Percentiles rank a stretch among this genome's conserved stretches.
Conservation (phyloP, 2,329 filamentous ascomycete species). For the Fusarium chuoi region DNA sequence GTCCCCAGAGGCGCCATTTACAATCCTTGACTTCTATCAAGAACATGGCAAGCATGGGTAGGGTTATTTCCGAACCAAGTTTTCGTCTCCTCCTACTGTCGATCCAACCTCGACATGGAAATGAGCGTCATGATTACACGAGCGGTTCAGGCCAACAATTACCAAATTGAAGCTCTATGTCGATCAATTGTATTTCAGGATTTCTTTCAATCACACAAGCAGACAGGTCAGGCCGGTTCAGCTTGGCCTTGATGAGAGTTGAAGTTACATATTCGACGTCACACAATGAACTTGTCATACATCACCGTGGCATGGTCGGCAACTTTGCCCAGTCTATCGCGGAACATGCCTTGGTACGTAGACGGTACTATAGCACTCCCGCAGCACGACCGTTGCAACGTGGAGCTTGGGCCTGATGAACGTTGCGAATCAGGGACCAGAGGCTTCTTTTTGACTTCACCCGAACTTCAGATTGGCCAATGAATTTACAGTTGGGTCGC, state of each 20-base stretch:
- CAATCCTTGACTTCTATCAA: conserved; percentile 15
- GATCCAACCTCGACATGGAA: conserved; percentile 25
- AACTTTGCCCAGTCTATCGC: conserved; percentile 22
- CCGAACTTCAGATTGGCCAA: conserved; percentile 32
- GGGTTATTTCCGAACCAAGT: conserved; percentile 39
- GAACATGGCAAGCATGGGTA: conserved; percentile 19
- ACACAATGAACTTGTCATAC: conserved; percentile 44
- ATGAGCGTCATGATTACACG: conserved; percentile 29
- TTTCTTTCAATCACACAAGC: neutral
- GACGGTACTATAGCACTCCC: conserved; percentile 16
- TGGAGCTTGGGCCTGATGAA: conserved; percentile 27
- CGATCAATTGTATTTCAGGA: conserved; percentile 2
- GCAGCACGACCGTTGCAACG: conserved; percentile 33
- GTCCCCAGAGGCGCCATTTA: neutral
- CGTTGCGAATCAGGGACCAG: conserved; percentile 34
- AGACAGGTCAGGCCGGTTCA: neutral
- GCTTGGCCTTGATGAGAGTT: neutral
- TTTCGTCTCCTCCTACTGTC: conserved; percentile 30
- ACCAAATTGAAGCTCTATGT: conserved; percentile 14
- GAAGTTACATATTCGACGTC: conserved; percentile 20
- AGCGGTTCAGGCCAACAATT: conserved; percentile 8
- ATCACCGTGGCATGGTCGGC: conserved; percentile 23
- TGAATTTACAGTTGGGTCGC: neutral
- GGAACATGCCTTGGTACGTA: conserved; percentile 19
- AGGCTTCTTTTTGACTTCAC: conserved; percentile 31